Evolutionary conservation across 805 yeast species (phyloP).

Genomic region (Cyberlindnera suaveolens): DNA sequence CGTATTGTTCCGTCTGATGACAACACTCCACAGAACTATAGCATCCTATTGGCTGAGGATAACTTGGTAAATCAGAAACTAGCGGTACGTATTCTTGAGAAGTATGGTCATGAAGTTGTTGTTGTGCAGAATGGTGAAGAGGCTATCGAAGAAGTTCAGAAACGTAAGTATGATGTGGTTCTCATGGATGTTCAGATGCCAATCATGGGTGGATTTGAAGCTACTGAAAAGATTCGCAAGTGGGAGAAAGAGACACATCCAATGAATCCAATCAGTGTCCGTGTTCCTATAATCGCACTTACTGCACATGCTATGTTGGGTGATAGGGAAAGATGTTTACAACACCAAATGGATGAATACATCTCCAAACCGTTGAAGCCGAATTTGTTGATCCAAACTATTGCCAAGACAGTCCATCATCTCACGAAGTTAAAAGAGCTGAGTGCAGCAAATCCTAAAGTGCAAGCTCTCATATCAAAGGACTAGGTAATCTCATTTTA

Average conservation of each 20-base stretch:
- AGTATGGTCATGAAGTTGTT: conserved; percentile 75
- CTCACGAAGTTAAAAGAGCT: conserved; percentile 51
- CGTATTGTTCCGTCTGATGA: conserved; percentile 74
- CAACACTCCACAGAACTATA: conserved; percentile 71
- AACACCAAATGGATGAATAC: conserved; percentile 89
- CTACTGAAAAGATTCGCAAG: conserved; percentile 77
- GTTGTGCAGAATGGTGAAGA: conserved; percentile 84
- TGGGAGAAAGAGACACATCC: conserved; percentile 81
- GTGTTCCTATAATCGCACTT: conserved; percentile 83
- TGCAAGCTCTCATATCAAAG: conserved; percentile 7
- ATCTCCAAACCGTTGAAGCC: conserved; percentile 85
- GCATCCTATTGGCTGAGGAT: conserved; percentile 78
- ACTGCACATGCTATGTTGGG: conserved; percentile 95
- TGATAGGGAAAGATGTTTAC: conserved; percentile 77
- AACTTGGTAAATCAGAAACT: conserved; percentile 81
- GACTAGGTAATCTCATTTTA: neutral
- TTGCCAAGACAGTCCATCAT: conserved; percentile 73
- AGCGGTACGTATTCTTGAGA: conserved; percentile 79
- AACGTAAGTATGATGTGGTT: conserved; percentile 66
- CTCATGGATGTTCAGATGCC: conserved; percentile 95
- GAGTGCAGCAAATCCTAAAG: conserved; percentile 14
- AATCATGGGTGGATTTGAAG: conserved; percentile 91
- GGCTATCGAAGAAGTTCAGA: conserved; percentile 68
- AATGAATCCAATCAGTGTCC: conserved; percentile 56
- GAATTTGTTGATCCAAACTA: conserved; percentile 73